Base-by-base conservation (phyloP, 2,329 filamentous ascomycete genomes). In the Chalaropsis thielavioides region DNA sequence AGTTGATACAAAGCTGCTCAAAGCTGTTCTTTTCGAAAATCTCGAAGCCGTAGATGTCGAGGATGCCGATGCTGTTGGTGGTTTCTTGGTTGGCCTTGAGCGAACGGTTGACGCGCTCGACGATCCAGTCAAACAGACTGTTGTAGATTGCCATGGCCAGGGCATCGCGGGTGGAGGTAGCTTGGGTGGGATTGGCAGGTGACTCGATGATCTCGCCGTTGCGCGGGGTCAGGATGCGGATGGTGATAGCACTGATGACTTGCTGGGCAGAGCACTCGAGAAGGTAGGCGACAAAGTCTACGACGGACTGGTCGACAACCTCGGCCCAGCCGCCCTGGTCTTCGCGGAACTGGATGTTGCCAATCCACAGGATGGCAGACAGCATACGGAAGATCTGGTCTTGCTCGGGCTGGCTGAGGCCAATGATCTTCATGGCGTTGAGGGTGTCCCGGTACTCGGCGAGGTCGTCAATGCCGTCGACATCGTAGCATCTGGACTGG, bases 21-120 rank as follows among this genome's bases (percentile, higher is more conserved):
- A 99, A 99, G 69, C 90, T 96, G 78, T 99, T 99, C 78, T 92
- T 94, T 74, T 99, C 94, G 70, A 99, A 99, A 70, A 99, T 99
- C 74, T 99, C 94, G 72, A 99, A 99, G 1, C 94, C 94, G 74
- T 99, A 99, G 70, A 99, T 99, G 80, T 99, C 94, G 69, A 99
- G 81, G 72, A 99, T 97, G 72, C 94, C 94, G 70, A 99, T 94
- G 2, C 89, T 89, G 74, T 96, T 94, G 51, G 84, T 78, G 2
- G 92, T 83, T 0, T 83, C 77, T 61, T 89, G 88, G 68, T 86
- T 83, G 22, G 92, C 89, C 74, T 89, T 86, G 67, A 97, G 77
- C 3, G 92, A 96, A 69, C 86, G 83, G 75, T 97, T 97, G 70
- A 97, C 86, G 69, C 94, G 87, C 71, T 88, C 84, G 22, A 97